Percentiles rank a stretch among this genome's conserved stretches.
phyloP scores from a whole-genome alignment of 164 flowering plant species.

The Annona cherimola region DNA sequence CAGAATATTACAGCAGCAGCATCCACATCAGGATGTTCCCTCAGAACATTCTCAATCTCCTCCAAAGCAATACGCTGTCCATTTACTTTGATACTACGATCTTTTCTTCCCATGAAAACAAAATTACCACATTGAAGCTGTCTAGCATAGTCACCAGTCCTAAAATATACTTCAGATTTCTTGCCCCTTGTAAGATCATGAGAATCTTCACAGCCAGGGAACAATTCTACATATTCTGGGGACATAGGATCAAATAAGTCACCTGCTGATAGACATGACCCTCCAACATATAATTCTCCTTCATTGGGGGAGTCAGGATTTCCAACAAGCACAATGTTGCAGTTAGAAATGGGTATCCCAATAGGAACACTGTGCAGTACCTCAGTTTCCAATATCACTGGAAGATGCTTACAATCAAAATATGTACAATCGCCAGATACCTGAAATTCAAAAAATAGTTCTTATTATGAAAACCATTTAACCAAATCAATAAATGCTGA shows the following conservation, averaged over 20 bases:
- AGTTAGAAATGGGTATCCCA: constrained; percentile 73
- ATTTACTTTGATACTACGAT: constrained; percentile 68
- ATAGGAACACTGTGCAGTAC: constrained; percentile 71
- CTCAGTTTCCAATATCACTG: constrained; percentile 52
- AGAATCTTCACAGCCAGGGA: constrained; percentile 16
- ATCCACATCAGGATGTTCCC: constrained; percentile 49
- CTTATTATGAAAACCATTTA: background rate
- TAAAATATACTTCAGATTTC: constrained; percentile 32
- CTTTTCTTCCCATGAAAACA: constrained; percentile 76
- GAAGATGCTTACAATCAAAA: constrained; percentile 82
- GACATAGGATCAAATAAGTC: constrained; percentile 38
- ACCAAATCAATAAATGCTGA: background rate
- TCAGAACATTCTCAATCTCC: constrained; percentile 63
- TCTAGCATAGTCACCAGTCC: constrained; percentile 80
- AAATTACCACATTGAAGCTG: constrained; percentile 64
- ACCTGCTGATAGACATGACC: constrained; percentile 60
- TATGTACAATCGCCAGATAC: constrained; percentile 94
- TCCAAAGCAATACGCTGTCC: constrained; percentile 82
- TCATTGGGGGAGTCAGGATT: constrained; percentile 34
- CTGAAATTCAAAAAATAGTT: constrained; percentile 27
- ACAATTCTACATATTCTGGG: constrained; percentile 32
- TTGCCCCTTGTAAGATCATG: constrained; percentile 14
- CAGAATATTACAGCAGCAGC: constrained; percentile 67
- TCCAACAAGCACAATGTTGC: constrained; percentile 55
- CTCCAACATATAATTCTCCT: constrained; percentile 81